Conservation (phyloP, 129 eudicot genomes). For the Silybum marianum region DNA sequence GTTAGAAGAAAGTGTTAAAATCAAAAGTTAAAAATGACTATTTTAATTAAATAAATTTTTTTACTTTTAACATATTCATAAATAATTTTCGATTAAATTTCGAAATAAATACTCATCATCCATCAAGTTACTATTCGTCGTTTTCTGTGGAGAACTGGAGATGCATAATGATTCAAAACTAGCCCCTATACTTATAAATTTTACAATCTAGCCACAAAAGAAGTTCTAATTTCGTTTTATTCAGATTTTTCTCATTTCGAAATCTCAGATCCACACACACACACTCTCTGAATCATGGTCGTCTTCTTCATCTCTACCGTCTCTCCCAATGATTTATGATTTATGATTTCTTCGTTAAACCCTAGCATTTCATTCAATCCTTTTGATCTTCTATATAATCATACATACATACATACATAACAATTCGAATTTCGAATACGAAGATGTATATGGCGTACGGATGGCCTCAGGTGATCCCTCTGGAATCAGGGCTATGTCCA, state of each 20-base stretch:
- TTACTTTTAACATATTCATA: too few species aligned
- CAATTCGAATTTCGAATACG: slow-evolving; percentile 2
- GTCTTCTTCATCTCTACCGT: slow-evolving; percentile 19
- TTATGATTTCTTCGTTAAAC: slow-evolving; percentile 33
- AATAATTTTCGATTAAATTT: too few species aligned
- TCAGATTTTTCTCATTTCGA: slow-evolving; percentile 21
- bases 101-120: too few species aligned
- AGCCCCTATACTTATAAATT: slow-evolving; percentile 15
- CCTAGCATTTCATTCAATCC: slow-evolving; percentile 36
- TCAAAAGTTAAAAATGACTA: too few species aligned
- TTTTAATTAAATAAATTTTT: too few species aligned
- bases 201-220: slow-evolving; percentile 19
- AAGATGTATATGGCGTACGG: slow-evolving; percentile 99
- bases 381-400: slow-evolving; percentile 18
- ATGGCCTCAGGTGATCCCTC: slow-evolving; percentile 97
- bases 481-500: slow-evolving; percentile 65
- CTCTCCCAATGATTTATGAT: slow-evolving; percentile 10
- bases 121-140: background rate
- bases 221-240: slow-evolving; percentile 19
- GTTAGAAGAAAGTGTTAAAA: too few species aligned
- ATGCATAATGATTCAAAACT: background rate
- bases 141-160: background rate
- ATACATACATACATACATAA: background rate
- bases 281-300: slow-evolving; percentile 18
- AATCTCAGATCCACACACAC: slow-evolving; percentile 43